Conservation (phyloP, 1,284 basidiomycete genomes). For the Rhodotorula sp. region DNA sequence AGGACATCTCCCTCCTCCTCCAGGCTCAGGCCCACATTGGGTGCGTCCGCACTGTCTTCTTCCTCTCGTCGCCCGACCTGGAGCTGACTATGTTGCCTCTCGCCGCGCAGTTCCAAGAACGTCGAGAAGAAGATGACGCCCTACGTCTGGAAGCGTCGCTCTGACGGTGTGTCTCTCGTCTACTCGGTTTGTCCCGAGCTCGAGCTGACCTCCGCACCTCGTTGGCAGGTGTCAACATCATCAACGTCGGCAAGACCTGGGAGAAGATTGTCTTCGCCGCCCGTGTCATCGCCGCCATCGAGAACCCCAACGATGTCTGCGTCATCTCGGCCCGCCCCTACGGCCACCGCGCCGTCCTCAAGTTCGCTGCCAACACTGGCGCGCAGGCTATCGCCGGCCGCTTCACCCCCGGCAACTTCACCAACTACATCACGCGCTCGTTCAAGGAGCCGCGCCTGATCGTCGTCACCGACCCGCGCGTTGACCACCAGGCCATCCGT, state of each 20-base stretch:
- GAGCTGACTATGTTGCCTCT: not conserved
- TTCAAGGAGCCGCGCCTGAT: conserved; percentile 99
- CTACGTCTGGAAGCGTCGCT: conserved; percentile 95
- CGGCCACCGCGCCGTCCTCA: conserved; percentile 98
- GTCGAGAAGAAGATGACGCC: conserved; percentile 98
- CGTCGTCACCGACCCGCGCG: conserved; percentile 96
- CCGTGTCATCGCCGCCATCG: conserved; percentile 80
- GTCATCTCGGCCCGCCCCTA: conserved; percentile 98
- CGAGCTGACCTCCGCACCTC: not conserved
- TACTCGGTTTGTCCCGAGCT: not conserved
- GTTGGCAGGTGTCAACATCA: conserved; percentile 80
- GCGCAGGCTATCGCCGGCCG: conserved; percentile 98
- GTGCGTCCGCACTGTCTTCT: conserved; percentile 17
- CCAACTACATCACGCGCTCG: conserved; percentile 98
- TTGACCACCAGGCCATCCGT: conserved; percentile 99
- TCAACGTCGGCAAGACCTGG: conserved; percentile 99
- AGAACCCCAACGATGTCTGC: conserved; percentile 97
- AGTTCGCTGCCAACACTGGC: conserved; percentile 96
- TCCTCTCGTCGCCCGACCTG: not conserved
- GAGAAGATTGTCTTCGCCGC: conserved; percentile 96
- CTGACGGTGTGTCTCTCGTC: conserved; percentile 65
- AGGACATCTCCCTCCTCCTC: conserved; percentile 93
- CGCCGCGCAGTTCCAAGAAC: conserved; percentile 73
- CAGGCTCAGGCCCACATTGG: conserved; percentile 93
- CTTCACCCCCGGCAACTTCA: conserved; percentile 94